These are phyloP conservation scores for Thielaviopsis euricoi DNA, from an alignment of 2,329 filamentous ascomycete genomes.

Conservation along the genomic window DNA sequence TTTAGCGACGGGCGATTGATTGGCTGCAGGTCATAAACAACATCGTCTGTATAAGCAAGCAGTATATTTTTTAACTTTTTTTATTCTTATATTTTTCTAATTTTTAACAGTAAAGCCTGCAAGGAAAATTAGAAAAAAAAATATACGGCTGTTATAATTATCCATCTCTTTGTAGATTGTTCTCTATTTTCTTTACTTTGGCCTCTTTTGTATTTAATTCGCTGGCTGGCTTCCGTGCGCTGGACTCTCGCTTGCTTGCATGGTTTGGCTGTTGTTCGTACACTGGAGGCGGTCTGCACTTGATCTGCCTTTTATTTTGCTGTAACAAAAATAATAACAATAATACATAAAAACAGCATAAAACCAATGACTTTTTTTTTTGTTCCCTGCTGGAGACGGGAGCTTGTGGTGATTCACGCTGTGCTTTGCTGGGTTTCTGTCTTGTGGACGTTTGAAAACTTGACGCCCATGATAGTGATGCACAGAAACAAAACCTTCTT, in stretches of 20 bases:
- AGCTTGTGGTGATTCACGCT: neutral
- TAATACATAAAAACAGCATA: neutral
- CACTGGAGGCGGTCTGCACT: neutral
- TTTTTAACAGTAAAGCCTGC: neutral
- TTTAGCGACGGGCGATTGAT: neutral
- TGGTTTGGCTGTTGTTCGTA: neutral
- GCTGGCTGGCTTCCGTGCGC: neutral
- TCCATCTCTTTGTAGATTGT: neutral
- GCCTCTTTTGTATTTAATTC: neutral
- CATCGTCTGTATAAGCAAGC: neutral
- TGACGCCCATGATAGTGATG: neutral
- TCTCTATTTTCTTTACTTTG: neutral
- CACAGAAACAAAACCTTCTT: neutral
- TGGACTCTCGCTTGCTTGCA: neutral
- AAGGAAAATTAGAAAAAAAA: neutral
- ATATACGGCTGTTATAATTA: neutral
- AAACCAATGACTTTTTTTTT: neutral
- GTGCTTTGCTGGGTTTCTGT: neutral
- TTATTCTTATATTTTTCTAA: no score
- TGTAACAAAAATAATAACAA: neutral
- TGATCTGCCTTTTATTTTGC: neutral
- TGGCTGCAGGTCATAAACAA: neutral
- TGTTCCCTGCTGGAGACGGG: neutral
- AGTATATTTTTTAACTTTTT: no score
- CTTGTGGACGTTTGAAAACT: neutral